Evolutionary conservation across 2,329 filamentous ascomycete genomes (phyloP), one percentile per base, ranked within the genome.

Genomic region (Rhytidhysteron rufulum): DNA sequence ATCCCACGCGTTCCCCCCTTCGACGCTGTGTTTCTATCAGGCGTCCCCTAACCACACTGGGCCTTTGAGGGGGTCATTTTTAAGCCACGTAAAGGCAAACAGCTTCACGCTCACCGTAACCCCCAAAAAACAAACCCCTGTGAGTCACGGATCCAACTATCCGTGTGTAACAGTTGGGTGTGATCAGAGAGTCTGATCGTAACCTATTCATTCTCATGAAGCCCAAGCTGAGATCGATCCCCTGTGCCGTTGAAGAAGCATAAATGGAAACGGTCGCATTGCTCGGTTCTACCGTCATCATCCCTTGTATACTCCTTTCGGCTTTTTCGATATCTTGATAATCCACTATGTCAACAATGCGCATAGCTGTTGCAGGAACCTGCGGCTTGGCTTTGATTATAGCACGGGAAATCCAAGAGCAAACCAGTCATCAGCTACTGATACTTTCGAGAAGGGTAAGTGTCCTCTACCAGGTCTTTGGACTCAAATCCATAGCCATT

Each of bases 371-470:
- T 49, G 80, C 79, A 49, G 80, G 80, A 31, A 80, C 75, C 37
- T 77, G 78, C 47, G 78, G 77, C 38, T 66, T 84, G 40, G 78
- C 78, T 40, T 71, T 75, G 44, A 66, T 75, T 24, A 74, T 83
- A 44, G 77, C 74, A 13, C 72, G 78, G 41, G 74, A 78, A 53
- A 73, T 89, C 22, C 74, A 77, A 21, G 64, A 69, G 19, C 72
- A 79, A 38, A 85, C 79, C 25, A 79, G 77, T 34, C 82, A 88
- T 61, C 77, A 82, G 37, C 74, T 88, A 32, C 72, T 89, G 38
- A 74, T 89, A n/a, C 66, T 89, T 21, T 87, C 85, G 17, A 75
- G 81, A 70, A 69, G 63, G 44, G 83, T 84, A 63, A 61, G 73
- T 66, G 13, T 9, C 32, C 24, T 19, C 11, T n/a, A 22, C n/a